Evolutionary conservation across 1,284 basidiomycete species (phyloP), one percentile per base, ranked within the genome.

Genomic region (Boletus smithii): DNA sequence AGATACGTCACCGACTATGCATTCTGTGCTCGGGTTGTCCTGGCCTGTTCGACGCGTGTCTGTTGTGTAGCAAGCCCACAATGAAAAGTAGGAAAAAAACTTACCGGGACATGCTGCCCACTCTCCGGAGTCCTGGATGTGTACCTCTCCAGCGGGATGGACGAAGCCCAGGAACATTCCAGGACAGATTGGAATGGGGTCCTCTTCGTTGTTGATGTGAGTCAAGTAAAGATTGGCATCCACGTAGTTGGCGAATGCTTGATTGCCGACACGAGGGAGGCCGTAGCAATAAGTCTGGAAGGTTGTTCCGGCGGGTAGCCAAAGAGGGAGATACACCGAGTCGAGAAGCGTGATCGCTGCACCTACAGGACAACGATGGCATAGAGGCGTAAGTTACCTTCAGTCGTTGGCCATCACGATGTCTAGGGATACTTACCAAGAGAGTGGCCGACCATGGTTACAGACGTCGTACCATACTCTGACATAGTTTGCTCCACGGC

Each of bases 191-290:
- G 79, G 79, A 17, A 81, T 65, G 1, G 72, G 50, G 50, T 80
- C 77, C 38, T 74, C 57, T 67, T 71, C 59, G 59, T 83, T 79
- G 52, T 74, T 81, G 40, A 84, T 69, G 42, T 75, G 79, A 7
- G 73, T 73, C 49, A 79, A 52, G 23, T 64, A 42, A 14, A 70
- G 41, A 37, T 76, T 61, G 7, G 63, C 63, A 55, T 85, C 81
- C 22, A 85, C 73, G 50, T 76, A 83, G 54, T 80, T 50, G 1
- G 81, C 81, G 49, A 81, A 83, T 0, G 69, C 77, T 53, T 77
- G 74, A 60, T 86, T 85, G 3, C 83, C 84, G 32, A 85, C 82
- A 41, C 84, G 73, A 18, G 85, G 85, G 64, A 83, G 70, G 24
- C 79, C 80, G 51, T 78, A 83, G 1, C 65, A 62, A 23, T 80